phyloP scores from a whole-genome alignment of 2,329 filamentous ascomycete genomes.

The Dactylella cylindrospora region DNA sequence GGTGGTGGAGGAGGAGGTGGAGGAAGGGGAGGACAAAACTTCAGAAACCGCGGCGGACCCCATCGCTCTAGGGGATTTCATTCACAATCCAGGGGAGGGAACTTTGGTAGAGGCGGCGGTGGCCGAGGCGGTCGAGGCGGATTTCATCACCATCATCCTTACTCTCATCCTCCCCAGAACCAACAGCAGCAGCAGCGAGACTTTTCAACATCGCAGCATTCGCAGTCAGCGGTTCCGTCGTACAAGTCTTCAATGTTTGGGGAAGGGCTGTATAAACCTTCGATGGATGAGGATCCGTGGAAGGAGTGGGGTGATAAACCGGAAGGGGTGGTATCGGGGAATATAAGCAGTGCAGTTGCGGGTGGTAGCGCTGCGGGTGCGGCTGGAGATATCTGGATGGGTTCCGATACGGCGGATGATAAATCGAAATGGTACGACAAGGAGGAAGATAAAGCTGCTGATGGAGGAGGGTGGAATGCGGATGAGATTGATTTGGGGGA shows the following conservation, averaged over 20 bases:
- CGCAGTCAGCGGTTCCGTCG: conserved; percentile 1
- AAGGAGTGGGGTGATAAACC: not conserved
- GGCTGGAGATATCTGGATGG: conserved; percentile 18
- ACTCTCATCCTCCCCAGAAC: not conserved
- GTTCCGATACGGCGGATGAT: conserved; percentile 1
- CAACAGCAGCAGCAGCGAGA: conserved; percentile 8
- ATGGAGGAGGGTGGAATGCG: conserved; percentile 34
- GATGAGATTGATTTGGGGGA: conserved; percentile 38
- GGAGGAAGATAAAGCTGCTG: conserved; percentile 22
- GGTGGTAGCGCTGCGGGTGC: not conserved
- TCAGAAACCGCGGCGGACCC: conserved; percentile 15
- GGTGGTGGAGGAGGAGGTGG: conserved; percentile 2
- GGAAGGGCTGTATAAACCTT: conserved; percentile 33
- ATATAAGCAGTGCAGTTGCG: not conserved
- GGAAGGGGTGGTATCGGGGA: not conserved
- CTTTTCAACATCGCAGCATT: not conserved
- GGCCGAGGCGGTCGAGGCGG: conserved; percentile 2
- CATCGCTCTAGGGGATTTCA: conserved; percentile 25
- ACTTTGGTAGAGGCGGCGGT: not conserved
- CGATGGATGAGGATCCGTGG: conserved; percentile 39
- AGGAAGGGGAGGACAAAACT: too few species aligned
- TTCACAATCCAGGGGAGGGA: not conserved
- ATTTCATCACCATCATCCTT: conserved; percentile 22
- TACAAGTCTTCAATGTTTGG: conserved; percentile 25
- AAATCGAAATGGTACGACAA: conserved; percentile 20